Evolutionary conservation across 2,329 filamentous ascomycete genomes (phyloP).

Genomic region (Sphaerulina vaccinii): DNA sequence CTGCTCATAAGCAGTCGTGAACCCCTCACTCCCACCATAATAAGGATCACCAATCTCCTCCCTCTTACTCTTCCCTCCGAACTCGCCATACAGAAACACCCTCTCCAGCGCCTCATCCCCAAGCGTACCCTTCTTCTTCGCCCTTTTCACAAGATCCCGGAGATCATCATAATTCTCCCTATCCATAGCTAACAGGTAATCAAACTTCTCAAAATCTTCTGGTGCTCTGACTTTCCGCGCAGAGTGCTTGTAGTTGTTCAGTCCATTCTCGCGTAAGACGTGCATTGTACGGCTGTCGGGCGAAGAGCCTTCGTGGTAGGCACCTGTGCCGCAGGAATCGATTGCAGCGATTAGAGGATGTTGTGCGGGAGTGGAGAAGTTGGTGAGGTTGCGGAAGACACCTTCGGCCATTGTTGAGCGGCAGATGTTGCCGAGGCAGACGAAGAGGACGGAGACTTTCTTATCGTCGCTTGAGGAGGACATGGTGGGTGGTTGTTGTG

Average conservation of each 20-base stretch:
- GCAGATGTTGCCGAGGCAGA: conserved; percentile 95
- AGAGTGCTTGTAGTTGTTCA: conserved; percentile 72
- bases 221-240: conserved; percentile 68
- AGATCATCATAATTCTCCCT: conserved; percentile 73
- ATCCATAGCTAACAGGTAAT: conserved; percentile 97
- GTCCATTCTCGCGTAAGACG: conserved; percentile 66
- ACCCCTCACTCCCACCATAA: conserved; percentile 80
- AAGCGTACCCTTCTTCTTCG: conserved; percentile 44
- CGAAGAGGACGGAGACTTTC: conserved; percentile 75
- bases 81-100: conserved; percentile 74
- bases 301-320: conserved; percentile 74
- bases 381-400: conserved; percentile 71
- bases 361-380: conserved; percentile 51
- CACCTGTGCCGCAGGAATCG: conserved; percentile 87
- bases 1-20: conserved; percentile 84
- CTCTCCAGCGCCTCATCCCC: conserved; percentile 38
- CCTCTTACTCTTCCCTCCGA: conserved; percentile 54
- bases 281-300: conserved; percentile 83
- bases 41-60: conserved; percentile 85
- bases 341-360: conserved; percentile 62
- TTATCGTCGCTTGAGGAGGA: conserved; percentile 1
- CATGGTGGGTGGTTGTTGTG: conserved; percentile 19
- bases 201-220: conserved; percentile 78
- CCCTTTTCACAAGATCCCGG: conserved; percentile 55
- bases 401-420: conserved; percentile 94